A percentile compares a stretch with the other conserved stretches of the same genome.
phyloP scores from a whole-genome alignment of 352 stramenopile genomes.

The Pythium sp. region DNA sequence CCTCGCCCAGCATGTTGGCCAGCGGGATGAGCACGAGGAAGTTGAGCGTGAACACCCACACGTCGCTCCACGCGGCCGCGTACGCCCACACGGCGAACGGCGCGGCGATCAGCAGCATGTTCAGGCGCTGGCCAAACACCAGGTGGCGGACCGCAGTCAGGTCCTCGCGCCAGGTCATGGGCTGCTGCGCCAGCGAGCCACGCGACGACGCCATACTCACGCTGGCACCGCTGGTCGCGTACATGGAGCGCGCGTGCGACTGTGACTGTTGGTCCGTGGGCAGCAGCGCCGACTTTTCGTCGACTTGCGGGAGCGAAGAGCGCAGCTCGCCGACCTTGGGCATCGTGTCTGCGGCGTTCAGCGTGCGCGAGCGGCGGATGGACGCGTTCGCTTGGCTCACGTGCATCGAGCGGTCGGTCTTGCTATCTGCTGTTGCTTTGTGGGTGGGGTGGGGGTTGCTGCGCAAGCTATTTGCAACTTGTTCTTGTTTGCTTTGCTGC shows the following conservation, averaged over 20 bases:
- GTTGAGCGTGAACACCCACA: slow-evolving; percentile 93
- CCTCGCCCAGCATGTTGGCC: slow-evolving; percentile 94
- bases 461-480: not conserved
- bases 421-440: not conserved
- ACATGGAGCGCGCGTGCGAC: slow-evolving; percentile 21
- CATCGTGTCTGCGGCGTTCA: slow-evolving; percentile 28
- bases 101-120: slow-evolving; percentile 56
- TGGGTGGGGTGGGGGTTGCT: not conserved
- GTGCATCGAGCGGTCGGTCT: slow-evolving; percentile 40
- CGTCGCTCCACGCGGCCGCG: slow-evolving; percentile 59
- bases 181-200: slow-evolving; percentile 5
- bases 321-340: slow-evolving; percentile 14
- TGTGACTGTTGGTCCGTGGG: not conserved
- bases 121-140: slow-evolving; percentile 55
- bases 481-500: too few relatives aligned
- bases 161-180: slow-evolving; percentile 32
- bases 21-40: slow-evolving; percentile 97
- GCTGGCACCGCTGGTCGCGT: slow-evolving; percentile 20
- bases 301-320: not conserved
- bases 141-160: slow-evolving; percentile 40
- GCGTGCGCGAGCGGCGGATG: slow-evolving; percentile 50
- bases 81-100: slow-evolving; percentile 72
- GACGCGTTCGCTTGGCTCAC: slow-evolving; percentile 57
- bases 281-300: slow-evolving; percentile 17
- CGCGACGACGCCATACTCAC: slow-evolving; percentile 35